phyloP scores from a whole-genome alignment of 441 rosid genomes.

The Erodium texanum region DNA sequence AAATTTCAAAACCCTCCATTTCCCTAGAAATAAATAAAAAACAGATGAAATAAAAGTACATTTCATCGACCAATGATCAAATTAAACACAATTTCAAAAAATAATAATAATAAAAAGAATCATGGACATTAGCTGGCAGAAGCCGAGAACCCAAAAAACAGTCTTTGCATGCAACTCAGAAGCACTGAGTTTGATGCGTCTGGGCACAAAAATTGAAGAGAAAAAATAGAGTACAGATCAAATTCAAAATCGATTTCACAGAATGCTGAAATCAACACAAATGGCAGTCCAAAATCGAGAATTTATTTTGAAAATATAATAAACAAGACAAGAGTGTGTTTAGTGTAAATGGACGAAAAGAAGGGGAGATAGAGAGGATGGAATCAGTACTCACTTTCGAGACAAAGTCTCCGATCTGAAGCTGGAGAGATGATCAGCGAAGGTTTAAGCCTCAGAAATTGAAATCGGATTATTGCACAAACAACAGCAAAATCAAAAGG shows the following conservation, averaged over 20 bases:
- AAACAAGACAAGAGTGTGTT: background rate
- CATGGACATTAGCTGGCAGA: too few relatives aligned
- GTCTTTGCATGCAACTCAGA: background rate
- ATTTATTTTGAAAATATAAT: background rate
- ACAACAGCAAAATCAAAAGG: background rate
- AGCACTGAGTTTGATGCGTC: background rate
- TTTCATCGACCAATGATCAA: background rate
- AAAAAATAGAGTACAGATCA: background rate
- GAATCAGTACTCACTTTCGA: background rate
- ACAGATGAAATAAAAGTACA: background rate
- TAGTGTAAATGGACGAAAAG: background rate
- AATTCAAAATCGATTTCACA: conserved; percentile 2
- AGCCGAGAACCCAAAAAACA: background rate
- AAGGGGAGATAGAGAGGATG: background rate
- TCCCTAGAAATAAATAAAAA: background rate
- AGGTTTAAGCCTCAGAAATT: background rate
- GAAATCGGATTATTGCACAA: background rate
- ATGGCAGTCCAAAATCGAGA: background rate
- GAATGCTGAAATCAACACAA: background rate
- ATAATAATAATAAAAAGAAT: too few relatives aligned
- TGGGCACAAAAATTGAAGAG: conserved; percentile 1
- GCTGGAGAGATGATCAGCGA: conserved; percentile 5
- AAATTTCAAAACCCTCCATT: too few relatives aligned
- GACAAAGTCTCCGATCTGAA: conserved; percentile 2
- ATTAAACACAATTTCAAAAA: background rate